These are phyloP conservation scores for Xylariaceae sp. DNA, from an alignment of 2,329 filamentous ascomycete genomes.

Conservation along the genomic window DNA sequence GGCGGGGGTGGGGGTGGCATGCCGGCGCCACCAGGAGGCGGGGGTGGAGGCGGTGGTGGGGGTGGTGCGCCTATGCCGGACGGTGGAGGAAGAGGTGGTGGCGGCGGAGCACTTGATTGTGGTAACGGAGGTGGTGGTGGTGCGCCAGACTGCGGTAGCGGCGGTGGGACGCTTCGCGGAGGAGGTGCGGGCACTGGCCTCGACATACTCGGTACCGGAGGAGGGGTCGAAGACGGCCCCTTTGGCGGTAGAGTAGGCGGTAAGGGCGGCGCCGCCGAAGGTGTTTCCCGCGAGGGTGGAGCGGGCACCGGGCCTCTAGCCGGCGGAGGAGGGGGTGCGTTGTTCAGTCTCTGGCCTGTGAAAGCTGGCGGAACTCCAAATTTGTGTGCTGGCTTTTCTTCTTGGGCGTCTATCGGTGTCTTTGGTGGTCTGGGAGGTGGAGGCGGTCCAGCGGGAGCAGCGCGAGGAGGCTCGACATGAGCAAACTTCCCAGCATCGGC, in stretches of 20 bases:
- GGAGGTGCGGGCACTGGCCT: conserved; percentile 55
- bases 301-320: conserved; percentile 70
- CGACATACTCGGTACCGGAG: conserved; percentile 43
- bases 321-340: conserved; percentile 72
- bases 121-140: conserved; percentile 28
- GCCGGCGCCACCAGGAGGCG: conserved; percentile 11
- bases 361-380: conserved; percentile 83
- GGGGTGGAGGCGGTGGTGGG: conserved; percentile 17
- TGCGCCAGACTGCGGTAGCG: conserved; percentile 25
- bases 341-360: conserved; percentile 55
- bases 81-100: conserved; percentile 15
- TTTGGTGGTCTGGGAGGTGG: conserved; percentile 69
- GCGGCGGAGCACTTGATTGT: conserved; percentile 25
- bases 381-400: conserved; percentile 50
- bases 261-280: conserved; percentile 23
- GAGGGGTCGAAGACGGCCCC: conserved; percentile 30
- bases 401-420: conserved; percentile 65
- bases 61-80: conserved; percentile 9
- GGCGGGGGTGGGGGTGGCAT: conserved; percentile 35
- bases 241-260: conserved; percentile 44
- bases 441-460: conserved; percentile 54
- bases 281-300: conserved; percentile 55
- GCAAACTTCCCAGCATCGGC: conserved; percentile 88
- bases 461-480: conserved; percentile 47
- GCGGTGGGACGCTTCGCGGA: conserved; percentile 46